phyloP scores from a whole-genome alignment of 495 filamentous ascomycete species.

The Tricharina praecox region DNA sequence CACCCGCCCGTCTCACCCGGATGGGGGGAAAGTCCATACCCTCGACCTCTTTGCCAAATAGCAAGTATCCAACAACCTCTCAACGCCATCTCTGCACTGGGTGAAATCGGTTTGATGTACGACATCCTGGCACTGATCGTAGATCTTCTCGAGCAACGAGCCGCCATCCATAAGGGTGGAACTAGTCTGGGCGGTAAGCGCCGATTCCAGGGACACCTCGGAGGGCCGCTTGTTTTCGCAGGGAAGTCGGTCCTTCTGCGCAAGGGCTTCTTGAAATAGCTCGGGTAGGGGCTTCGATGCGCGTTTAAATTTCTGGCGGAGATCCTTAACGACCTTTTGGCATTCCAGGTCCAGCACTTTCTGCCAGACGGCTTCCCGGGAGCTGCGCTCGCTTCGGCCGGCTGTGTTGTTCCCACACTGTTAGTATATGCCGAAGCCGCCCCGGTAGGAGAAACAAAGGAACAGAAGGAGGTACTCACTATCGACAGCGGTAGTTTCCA shows the following conservation, averaged over 20 bases:
- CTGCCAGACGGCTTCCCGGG: slow-evolving; percentile 19
- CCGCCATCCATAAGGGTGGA: slow-evolving; percentile 5
- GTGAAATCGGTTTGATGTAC: too few species aligned
- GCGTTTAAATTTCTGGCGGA: slow-evolving; percentile 17
- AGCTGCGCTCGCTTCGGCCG: slow-evolving; percentile 15
- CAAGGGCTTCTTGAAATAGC: slow-evolving; percentile 15
- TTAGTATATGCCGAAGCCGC: neutral
- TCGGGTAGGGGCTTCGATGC: slow-evolving; percentile 6
- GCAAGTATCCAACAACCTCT: slow-evolving; percentile 21
- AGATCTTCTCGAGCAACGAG: slow-evolving; percentile 16
- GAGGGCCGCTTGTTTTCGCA: slow-evolving; percentile 1
- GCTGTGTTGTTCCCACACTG: too few species aligned
- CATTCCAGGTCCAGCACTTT: slow-evolving; percentile 17
- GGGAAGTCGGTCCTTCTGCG: neutral
- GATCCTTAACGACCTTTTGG: slow-evolving; percentile 17
- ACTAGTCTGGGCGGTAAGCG: neutral
- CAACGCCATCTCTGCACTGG: slow-evolving; percentile 10
- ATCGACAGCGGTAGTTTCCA: slow-evolving; percentile 16
- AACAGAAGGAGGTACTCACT: slow-evolving; percentile 13
- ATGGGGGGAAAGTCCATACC: too few species aligned
- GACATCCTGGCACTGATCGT: slow-evolving; percentile 16
- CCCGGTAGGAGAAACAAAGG: neutral
- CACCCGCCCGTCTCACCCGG: too few species aligned
- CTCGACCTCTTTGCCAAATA: slow-evolving; percentile 19
- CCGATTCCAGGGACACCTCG: neutral